phyloP scores from a whole-genome alignment of 2,329 filamentous ascomycete species.

The Volutella citrinella region DNA sequence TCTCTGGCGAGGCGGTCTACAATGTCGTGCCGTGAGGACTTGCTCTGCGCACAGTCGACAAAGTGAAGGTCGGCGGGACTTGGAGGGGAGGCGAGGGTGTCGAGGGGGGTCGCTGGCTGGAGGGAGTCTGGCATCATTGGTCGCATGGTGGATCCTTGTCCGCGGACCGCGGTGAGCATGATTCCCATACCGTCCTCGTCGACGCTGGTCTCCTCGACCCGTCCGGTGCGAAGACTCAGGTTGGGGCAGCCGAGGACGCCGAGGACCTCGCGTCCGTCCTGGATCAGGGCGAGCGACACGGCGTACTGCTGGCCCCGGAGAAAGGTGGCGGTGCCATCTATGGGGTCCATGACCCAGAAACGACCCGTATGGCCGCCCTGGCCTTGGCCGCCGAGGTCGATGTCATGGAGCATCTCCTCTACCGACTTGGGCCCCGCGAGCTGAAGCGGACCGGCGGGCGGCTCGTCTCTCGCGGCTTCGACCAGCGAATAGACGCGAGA shows the following conservation, averaged over 20 bases:
- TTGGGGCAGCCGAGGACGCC: constrained; percentile 63
- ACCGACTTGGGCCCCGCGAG: constrained; percentile 40
- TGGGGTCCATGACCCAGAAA: constrained; percentile 62
- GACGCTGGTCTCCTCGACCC: constrained; percentile 32
- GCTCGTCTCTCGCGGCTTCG: constrained; percentile 12
- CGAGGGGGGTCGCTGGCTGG: constrained; percentile 17
- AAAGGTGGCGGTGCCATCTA: constrained; percentile 63
- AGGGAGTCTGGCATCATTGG: constrained; percentile 20
- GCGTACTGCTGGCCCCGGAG: constrained; percentile 61
- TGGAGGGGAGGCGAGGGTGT: constrained; percentile 16
- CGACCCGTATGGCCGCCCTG: constrained; percentile 34
- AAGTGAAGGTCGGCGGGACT: constrained; percentile 26
- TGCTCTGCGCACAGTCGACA: constrained; percentile 32
- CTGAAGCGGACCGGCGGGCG: constrained; percentile 8
- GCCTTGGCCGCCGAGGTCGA: constrained; percentile 53
- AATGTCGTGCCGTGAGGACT: constrained; percentile 31
- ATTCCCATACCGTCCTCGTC: constrained; percentile 32
- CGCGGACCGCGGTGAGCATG: constrained; percentile 32
- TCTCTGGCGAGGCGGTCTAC: constrained; percentile 24
- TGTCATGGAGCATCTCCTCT: constrained; percentile 58
- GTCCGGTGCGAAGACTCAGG: constrained; percentile 37
- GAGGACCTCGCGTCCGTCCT: constrained; percentile 54
- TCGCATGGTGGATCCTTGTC: constrained; percentile 29
- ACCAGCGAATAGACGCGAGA: constrained; percentile 56
- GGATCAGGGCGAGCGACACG: constrained; percentile 56